phyloP scores from a whole-genome alignment of 2,329 filamentous ascomycete species.

The Colletotrichum sp. region DNA sequence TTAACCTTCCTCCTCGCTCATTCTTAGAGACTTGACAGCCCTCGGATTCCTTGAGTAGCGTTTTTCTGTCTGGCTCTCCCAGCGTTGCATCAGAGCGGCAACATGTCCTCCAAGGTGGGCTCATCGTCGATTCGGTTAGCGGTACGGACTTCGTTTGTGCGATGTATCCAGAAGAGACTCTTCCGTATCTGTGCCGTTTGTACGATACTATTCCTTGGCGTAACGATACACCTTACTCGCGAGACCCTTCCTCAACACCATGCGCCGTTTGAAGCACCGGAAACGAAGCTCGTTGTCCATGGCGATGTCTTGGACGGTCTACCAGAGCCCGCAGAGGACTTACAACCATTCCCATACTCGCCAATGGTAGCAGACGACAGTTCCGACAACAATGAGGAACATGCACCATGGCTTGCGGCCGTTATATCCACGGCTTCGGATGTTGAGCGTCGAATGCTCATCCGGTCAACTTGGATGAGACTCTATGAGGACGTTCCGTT shows the following conservation, averaged over 20 bases:
- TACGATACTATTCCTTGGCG: not conserved
- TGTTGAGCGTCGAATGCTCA: slow-evolving; percentile 31
- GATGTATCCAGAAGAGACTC: slow-evolving; percentile 3
- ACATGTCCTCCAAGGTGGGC: not conserved
- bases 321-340: slow-evolving; percentile 16
- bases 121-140: not conserved
- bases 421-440: slow-evolving; percentile 33
- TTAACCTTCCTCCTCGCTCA: not conserved
- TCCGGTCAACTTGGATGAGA: slow-evolving; percentile 36
- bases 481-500: slow-evolving; percentile 33
- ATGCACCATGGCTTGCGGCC: slow-evolving; percentile 30
- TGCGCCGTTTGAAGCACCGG: slow-evolving; percentile 9
- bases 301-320: slow-evolving; percentile 4
- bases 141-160: not conserved
- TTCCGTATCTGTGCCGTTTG: slow-evolving; percentile 3
- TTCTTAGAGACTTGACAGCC: not conserved
- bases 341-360: slow-evolving; percentile 28
- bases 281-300: slow-evolving; percentile 14
- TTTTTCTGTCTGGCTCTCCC: not conserved
- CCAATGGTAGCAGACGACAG: slow-evolving; percentile 19
- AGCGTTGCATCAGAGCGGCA: not conserved
- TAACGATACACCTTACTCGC: slow-evolving; percentile 1
- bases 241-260: slow-evolving; percentile 3
- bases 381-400: not conserved
- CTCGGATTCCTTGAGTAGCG: not conserved